Conservation (phyloP, 2,329 filamentous ascomycete genomes). For the Elsinoe ampelina region DNA sequence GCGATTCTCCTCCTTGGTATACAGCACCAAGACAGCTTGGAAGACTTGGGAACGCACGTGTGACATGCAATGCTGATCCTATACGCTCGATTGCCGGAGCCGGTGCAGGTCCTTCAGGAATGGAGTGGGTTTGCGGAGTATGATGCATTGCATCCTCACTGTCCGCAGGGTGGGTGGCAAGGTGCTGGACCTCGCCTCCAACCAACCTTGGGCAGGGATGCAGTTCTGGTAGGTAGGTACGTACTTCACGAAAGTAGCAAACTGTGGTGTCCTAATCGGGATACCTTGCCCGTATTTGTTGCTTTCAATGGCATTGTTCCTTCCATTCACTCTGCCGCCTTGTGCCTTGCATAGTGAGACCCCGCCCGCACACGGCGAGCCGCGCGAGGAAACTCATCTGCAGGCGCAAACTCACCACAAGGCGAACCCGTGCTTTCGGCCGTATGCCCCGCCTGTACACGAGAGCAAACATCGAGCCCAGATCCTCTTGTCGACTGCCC, state of each 20-base stretch:
- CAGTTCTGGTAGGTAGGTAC: too few species aligned
- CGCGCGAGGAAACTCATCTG: background rate
- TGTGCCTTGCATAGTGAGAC: background rate
- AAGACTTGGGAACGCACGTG: background rate
- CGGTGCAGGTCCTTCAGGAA: too few species aligned
- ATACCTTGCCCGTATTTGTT: too few species aligned
- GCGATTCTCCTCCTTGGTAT: background rate
- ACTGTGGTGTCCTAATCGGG: too few species aligned
- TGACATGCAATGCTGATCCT: too few species aligned
- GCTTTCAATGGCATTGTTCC: background rate
- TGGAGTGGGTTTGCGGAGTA: too few species aligned
- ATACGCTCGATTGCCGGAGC: too few species aligned
- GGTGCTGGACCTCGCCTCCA: too few species aligned
- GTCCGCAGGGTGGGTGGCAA: too few species aligned
- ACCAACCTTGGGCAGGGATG: too few species aligned
- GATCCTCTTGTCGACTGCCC: background rate
- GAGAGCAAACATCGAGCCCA: background rate
- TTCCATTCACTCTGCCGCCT: background rate
- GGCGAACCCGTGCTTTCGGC: background rate
- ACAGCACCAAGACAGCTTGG: background rate
- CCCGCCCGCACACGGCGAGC: background rate
- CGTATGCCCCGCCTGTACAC: background rate
- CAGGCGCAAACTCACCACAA: background rate
- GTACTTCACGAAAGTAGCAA: too few species aligned
- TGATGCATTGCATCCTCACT: too few species aligned